A percentile compares a stretch with the other conserved stretches of the same genome.
phyloP scores from a whole-genome alignment of 805 yeast species.

The Saccharomycopsis javanensis region DNA sequence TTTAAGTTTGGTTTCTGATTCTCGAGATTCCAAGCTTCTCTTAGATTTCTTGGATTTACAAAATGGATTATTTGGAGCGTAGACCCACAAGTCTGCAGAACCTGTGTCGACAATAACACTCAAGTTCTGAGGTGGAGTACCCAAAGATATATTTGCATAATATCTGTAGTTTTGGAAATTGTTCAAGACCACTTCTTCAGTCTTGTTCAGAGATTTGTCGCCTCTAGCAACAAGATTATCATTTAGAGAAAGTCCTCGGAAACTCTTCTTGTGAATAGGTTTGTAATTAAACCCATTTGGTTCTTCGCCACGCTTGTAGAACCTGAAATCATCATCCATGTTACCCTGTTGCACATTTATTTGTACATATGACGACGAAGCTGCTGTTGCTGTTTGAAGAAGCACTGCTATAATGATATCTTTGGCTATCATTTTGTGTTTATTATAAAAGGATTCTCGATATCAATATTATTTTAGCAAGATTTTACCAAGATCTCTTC shows the following conservation, averaged over 20 bases:
- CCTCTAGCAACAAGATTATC: neutral
- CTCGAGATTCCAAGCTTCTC: neutral
- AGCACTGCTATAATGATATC: neutral
- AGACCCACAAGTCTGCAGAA: conserved; percentile 40
- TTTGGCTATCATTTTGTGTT: neutral
- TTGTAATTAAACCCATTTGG: neutral
- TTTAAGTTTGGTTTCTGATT: neutral
- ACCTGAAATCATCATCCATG: neutral
- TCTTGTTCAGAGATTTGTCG: neutral
- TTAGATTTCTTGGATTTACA: neutral
- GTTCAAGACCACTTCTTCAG: neutral
- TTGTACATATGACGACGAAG: neutral
- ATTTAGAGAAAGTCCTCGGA: neutral
- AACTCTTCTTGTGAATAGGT: neutral
- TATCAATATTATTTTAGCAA: no score
- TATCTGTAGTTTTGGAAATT: conserved; percentile 34
- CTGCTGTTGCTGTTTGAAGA: neutral
- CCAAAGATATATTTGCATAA: conserved; percentile 30
- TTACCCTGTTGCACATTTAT: neutral
- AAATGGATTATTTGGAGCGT: conserved; percentile 4
- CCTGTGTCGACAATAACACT: conserved; percentile 40
- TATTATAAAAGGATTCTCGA: no score
- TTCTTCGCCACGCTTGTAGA: neutral
- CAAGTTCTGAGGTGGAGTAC: conserved; percentile 33
- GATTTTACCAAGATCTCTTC: no score